These are phyloP conservation scores for Pythium plurisporium DNA, from an alignment of 352 stramenopile genomes.

Conservation along the genomic window DNA sequence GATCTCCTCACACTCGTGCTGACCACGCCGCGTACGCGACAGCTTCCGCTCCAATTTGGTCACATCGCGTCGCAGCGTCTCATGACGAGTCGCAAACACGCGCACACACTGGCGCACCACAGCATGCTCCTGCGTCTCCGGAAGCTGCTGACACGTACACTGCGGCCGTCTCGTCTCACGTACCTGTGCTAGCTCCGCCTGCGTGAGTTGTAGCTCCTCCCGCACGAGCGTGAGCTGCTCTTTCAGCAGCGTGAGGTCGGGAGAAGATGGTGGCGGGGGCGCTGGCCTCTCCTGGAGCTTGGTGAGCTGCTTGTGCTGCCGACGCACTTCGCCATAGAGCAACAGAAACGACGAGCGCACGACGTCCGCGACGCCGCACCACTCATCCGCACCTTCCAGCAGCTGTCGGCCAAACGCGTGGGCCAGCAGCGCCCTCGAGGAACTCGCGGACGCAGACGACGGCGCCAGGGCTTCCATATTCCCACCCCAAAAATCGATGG, in stretches of 20 bases:
- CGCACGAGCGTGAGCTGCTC: slow-evolving; percentile 7
- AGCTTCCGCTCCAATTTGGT: background rate
- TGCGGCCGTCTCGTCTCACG: background rate
- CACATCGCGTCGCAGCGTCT: background rate
- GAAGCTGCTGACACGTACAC: background rate
- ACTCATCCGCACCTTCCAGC: slow-evolving; percentile 35
- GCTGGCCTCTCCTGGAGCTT: background rate
- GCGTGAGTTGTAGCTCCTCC: slow-evolving; percentile 11
- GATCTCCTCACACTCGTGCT: slow-evolving; percentile 17
- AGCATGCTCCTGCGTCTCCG: background rate
- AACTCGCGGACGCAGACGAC: no score
- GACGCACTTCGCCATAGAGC: slow-evolving; percentile 39
- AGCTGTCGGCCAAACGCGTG: slow-evolving; percentile 35
- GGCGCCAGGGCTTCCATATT: no score
- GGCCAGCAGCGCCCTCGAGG: slow-evolving; percentile 31
- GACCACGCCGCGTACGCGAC: background rate
- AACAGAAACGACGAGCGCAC: slow-evolving; percentile 54
- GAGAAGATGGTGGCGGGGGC: background rate
- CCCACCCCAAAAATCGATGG: no score
- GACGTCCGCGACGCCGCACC: slow-evolving; percentile 38
- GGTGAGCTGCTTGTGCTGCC: slow-evolving; percentile 3
- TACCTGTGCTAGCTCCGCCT: slow-evolving; percentile 1
- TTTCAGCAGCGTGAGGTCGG: background rate
- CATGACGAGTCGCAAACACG: background rate
- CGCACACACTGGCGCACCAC: background rate